These are phyloP conservation scores for Calophaca sinica DNA, from an alignment of 306 rosid species.

Conservation along the genomic window DNA sequence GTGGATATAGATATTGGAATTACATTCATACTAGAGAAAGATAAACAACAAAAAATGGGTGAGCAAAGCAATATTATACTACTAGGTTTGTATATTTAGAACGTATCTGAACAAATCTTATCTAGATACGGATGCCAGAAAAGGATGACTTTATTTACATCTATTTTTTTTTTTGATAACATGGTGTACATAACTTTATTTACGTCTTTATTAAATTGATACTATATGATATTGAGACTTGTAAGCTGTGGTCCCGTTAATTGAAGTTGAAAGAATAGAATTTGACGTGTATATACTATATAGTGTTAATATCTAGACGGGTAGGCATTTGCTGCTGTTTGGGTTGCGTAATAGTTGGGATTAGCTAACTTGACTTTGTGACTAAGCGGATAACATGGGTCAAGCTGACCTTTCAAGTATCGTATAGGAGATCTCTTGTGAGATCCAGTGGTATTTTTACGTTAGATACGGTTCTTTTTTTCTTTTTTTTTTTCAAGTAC, in stretches of 20 bases:
- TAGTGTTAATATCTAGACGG: conserved; percentile 1
- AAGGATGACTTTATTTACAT: conserved; percentile 24
- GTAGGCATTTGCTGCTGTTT: not conserved
- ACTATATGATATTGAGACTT: not conserved
- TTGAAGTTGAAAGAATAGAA: not conserved
- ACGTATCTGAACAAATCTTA: conserved; percentile 53
- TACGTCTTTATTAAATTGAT: conserved; percentile 9
- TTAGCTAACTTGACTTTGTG: conserved; percentile 25
- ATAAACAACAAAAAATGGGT: conserved; percentile 35
- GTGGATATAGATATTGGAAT: conserved; percentile 46
- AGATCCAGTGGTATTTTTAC: not conserved
- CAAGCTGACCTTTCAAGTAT: conserved; percentile 12
- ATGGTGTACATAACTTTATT: no score
- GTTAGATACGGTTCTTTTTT: not conserved
- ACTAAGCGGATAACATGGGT: conserved; percentile 33
- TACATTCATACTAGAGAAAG: conserved; percentile 1
- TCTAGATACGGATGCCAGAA: conserved; percentile 33
- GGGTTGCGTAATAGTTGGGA: not conserved
- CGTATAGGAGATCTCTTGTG: no score
- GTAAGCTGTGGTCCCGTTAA: conserved; percentile 41
- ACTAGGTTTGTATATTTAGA: not conserved
- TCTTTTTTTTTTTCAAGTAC: no score
- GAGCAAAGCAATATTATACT: conserved; percentile 14
- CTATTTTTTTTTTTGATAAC: no score
- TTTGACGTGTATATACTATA: conserved; percentile 22